These are phyloP conservation scores for Tetrapisispora nanseiensis DNA, from an alignment of 805 yeast genomes.

Conservation along the genomic window DNA sequence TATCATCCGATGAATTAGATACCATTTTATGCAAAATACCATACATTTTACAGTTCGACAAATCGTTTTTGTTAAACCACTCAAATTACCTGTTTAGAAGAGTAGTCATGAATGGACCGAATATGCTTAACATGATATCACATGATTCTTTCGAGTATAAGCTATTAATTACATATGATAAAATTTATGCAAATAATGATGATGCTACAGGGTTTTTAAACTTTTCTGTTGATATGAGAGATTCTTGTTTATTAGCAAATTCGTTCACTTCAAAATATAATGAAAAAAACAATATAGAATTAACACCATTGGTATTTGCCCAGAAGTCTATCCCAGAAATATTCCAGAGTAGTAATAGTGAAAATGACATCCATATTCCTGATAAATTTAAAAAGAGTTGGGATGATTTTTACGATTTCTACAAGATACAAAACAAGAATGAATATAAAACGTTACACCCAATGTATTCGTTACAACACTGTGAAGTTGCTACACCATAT, in stretches of 20 bases:
- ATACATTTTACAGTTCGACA: background rate
- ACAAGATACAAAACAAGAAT: slow-evolving; percentile 6
- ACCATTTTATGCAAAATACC: background rate
- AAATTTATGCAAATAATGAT: background rate
- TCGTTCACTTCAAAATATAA: background rate
- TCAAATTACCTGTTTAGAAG: slow-evolving; percentile 11
- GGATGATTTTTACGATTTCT: slow-evolving; percentile 9
- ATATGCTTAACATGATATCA: background rate
- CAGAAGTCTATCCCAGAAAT: slow-evolving; percentile 13
- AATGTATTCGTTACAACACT: slow-evolving; percentile 21
- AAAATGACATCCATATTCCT: slow-evolving; percentile 10
- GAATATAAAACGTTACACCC: slow-evolving; percentile 13
- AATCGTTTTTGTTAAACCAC: slow-evolving; percentile 1
- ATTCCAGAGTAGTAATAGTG: slow-evolving; percentile 8
- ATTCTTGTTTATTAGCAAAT: background rate
- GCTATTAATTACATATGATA: background rate
- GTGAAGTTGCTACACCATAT: slow-evolving; percentile 21
- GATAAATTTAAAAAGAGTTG: slow-evolving; percentile 11
- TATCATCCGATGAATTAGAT: background rate
- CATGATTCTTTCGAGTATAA: background rate
- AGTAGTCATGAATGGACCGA: slow-evolving; percentile 9
- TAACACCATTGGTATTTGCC: slow-evolving; percentile 16
- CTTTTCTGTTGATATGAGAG: background rate
- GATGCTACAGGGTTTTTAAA: background rate
- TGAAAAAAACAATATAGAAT: background rate